A percentile compares a stretch with the other conserved stretches of the same genome.
Conservation (phyloP, 306 rosid species). For the Lotus japonicus region DNA sequence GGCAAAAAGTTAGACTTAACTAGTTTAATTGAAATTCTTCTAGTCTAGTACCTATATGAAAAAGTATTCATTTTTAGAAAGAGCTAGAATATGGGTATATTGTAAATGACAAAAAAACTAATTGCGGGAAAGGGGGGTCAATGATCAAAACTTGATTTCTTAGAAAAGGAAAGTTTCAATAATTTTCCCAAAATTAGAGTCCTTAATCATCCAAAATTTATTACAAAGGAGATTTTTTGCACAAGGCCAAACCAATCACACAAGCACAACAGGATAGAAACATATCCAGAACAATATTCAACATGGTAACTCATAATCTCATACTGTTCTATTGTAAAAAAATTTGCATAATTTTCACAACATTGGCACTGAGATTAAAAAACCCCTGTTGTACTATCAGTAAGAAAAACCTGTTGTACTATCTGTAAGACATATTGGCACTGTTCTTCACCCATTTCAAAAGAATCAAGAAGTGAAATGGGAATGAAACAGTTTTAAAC, state of each 20-base stretch:
- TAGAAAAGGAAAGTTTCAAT: background rate
- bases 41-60: background rate
- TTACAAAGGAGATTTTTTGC: background rate
- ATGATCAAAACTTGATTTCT: background rate
- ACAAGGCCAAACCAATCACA: background rate
- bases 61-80: background rate
- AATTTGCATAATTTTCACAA: background rate
- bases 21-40: background rate
- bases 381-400: no score
- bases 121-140: background rate
- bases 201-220: background rate
- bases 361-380: no score
- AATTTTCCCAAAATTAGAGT: background rate
- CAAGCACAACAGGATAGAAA: background rate
- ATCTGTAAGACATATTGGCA: no score
- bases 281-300: background rate
- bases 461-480: background rate
- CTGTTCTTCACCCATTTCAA: background rate
- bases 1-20: background rate
- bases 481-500: background rate
- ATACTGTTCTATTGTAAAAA: background rate
- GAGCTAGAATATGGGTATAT: background rate
- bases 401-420: no score
- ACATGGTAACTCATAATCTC: background rate
- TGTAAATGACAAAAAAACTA: background rate